Evolutionary conservation across 148 eudicot species (phyloP), one percentile per base, ranked within the genome.

Genomic region (Pharnaceum exiguum): DNA sequence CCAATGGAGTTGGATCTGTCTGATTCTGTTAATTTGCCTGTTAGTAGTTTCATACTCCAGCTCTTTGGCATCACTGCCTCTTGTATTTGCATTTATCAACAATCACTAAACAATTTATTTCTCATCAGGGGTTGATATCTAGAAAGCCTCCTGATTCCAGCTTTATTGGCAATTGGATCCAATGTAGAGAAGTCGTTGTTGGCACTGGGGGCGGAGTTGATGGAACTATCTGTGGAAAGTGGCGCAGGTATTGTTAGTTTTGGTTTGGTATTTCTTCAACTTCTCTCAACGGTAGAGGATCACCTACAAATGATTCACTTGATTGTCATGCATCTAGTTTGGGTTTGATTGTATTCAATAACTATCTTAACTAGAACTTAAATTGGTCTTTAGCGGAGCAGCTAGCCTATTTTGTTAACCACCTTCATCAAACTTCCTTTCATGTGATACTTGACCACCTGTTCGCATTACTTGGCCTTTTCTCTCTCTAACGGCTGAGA

Each of bases 81-180:
- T 51, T 27, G 30, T 19, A 50, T 37, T 18, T 26, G 24, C 11
- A 53, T 47, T 46, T 54, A 44, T 23, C 1, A 7, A 28, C 30
- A 28, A 29, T 16, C 13, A 52, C 12, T 21, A 7, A 19, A 35
- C 22, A 28, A 15, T 59, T 54, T 13, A 33, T 61, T 24, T 31
- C 25, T 65, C 12, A 63, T 53, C 69, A 93, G 95, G 82, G 70
- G 42, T 44, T 65, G 26, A 45, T 31, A 49, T 63, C 60, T 37
- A 53, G 47, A 50, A 80, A 81, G 67, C 74, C 70, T 74, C 59
- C 59, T 9, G 74, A 65, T 68, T 66, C 73, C 50, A 75, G 66
- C 66, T 76, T 83, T 51, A 77, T 85, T 70, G 87, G 90, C 47
- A 88, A 93, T 75, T 93, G 98, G 98, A 68, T 91, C 72, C 98